Conservation (phyloP, 2,329 filamentous ascomycete species). For the Mollisiaceae sp. region DNA sequence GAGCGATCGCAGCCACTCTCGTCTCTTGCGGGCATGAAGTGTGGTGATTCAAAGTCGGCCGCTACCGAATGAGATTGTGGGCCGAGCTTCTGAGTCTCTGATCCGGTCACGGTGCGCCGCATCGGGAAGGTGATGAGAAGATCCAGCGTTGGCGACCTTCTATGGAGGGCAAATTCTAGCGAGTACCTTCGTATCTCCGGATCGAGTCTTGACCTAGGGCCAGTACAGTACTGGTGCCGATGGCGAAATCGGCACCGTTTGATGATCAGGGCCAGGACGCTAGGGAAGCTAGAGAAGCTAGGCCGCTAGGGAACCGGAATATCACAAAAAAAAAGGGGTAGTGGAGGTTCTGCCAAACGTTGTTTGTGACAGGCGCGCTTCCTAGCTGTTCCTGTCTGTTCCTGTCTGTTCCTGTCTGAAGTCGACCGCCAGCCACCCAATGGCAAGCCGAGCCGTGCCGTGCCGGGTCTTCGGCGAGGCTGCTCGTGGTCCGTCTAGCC, state of each 20-base stretch:
- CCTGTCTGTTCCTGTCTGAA: no score
- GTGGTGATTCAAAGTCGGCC: background rate
- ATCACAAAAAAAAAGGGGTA: conserved; percentile 4
- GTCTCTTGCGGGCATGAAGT: background rate
- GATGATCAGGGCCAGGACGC: no score
- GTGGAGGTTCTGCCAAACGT: conserved; percentile 8
- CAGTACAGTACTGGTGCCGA: no score
- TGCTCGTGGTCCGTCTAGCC: background rate
- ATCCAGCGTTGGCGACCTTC: conserved; percentile 12
- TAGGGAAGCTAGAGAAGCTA: background rate
- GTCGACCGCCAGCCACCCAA: background rate
- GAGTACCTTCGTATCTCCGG: no score
- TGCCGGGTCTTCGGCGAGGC: background rate
- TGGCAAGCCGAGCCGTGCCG: background rate
- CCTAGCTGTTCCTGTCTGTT: no score
- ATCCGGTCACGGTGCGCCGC: background rate
- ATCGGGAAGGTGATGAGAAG: conserved; percentile 20
- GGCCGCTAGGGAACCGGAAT: no score
- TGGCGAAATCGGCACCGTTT: no score
- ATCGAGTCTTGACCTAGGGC: no score
- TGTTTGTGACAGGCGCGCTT: conserved; percentile 10
- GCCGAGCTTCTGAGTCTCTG: background rate
- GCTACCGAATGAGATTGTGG: conserved; percentile 9
- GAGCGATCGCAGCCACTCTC: background rate
- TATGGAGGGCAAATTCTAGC: background rate